Evolutionary conservation across 164 flowering plant species (phyloP), one percentile per base, ranked within the genome.

Genomic region (Berberis thunbergii): DNA sequence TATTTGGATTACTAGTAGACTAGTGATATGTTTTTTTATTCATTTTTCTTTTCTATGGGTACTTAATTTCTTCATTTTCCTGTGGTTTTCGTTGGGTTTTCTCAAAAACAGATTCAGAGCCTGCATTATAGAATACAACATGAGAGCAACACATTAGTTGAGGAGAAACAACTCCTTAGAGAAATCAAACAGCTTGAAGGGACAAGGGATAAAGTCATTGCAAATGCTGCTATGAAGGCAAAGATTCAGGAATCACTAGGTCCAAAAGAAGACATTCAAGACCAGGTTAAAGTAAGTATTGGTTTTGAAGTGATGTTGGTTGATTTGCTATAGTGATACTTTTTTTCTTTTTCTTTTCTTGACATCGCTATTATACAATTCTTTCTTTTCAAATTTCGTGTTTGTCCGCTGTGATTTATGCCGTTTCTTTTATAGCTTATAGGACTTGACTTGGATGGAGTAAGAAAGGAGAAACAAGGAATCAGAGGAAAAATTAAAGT

Each of bases 131-230:
- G 80, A 13, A 91, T 95, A 38, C 97, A 95, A 66, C 99, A 95
- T 77, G 97, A 95, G 79, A 91, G 96, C 82, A 86, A 83, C 66
- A 77, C 97, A 6, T 78, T 91, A 68, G 62, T 72, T n/a, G 97
- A 89, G 79, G 99, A 95, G 84, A 95, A 91, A 71, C 82, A 86
- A 73, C 56, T 95, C 55, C 81, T 95, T 6, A 84, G 80, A 66
- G 99, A 91, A 53, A 91, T 95, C 54, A 95, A 84, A 63, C 89
- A 83, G 63, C 85, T 88, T 60, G 97, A 95, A 77, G 87, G 84
- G 45, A 86, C 97, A 26, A 79, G 99, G 84, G 86, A 77, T n/a
- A 77, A 83, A 67, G 97, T 95, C 65, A 72, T 85, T 71, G 91
- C 91, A 8, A 76, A 86, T 75, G 88, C 78, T 76, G 90, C 90